These are phyloP conservation scores for Danielia oregonensis DNA, from an alignment of 805 yeast species.

Conservation along the genomic window DNA sequence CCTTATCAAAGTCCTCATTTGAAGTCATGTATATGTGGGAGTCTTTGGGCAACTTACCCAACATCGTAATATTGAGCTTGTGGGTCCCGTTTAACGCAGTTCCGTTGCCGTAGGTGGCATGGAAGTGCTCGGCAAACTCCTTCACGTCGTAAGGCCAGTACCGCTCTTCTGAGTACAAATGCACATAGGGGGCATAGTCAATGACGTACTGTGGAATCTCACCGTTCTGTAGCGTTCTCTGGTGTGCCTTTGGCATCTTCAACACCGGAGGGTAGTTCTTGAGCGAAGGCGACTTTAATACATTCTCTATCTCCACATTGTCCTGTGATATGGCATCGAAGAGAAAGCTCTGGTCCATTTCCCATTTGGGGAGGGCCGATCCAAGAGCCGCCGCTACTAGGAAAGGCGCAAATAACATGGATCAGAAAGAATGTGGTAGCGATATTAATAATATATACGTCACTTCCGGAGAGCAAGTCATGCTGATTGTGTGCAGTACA, in stretches of 20 bases:
- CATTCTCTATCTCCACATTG: slow-evolving; percentile 22
- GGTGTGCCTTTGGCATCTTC: slow-evolving; percentile 24
- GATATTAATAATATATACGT: no score
- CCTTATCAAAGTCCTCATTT: slow-evolving; percentile 60
- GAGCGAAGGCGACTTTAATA: slow-evolving; percentile 22
- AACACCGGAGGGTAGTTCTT: slow-evolving; percentile 34
- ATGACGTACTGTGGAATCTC: slow-evolving; percentile 62
- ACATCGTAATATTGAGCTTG: slow-evolving; percentile 26
- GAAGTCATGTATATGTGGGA: slow-evolving; percentile 58
- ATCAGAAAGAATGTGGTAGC: not conserved
- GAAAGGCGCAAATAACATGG: slow-evolving; percentile 2
- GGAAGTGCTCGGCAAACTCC: slow-evolving; percentile 65
- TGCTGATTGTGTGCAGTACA: slow-evolving; percentile 3
- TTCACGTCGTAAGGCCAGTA: slow-evolving; percentile 81
- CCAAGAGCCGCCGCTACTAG: slow-evolving; percentile 6
- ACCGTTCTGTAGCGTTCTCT: slow-evolving; percentile 45
- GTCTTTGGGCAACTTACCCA: slow-evolving; percentile 28
- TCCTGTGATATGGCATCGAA: slow-evolving; percentile 18
- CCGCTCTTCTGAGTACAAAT: slow-evolving; percentile 82
- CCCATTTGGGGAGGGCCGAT: slow-evolving; percentile 16
- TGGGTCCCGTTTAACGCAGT: slow-evolving; percentile 33
- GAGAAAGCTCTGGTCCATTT: slow-evolving; percentile 19
- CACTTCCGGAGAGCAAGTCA: no score
- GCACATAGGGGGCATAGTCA: slow-evolving; percentile 73
- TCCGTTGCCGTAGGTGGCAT: slow-evolving; percentile 51